phyloP scores from a whole-genome alignment of 1,139 yeast species.

The Spathaspora jeffriesii region DNA sequence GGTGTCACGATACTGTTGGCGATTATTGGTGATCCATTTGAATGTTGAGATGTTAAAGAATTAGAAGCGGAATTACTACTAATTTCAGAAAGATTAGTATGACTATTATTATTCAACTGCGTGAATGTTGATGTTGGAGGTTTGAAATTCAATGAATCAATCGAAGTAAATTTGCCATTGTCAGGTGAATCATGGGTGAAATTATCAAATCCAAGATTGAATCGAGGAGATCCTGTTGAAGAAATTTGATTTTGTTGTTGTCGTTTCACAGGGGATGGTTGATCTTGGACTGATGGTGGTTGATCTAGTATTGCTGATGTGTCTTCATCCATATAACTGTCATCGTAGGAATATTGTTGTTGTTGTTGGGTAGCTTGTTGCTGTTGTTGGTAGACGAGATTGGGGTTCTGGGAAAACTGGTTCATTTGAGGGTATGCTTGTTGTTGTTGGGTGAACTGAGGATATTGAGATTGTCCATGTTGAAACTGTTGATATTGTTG shows the following conservation, averaged over 20 bases:
- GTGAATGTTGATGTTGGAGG: constrained; percentile 43
- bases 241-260: constrained; percentile 12
- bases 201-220: constrained; percentile 3
- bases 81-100: constrained; percentile 39
- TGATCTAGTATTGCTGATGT: constrained; percentile 21
- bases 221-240: constrained; percentile 4
- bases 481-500: constrained; percentile 10
- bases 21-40: constrained; percentile 14
- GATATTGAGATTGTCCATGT: constrained; percentile 11
- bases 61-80: constrained; percentile 26
- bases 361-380: constrained; percentile 6
- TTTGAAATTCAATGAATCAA: constrained; percentile 38
- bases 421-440: constrained; percentile 6
- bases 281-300: constrained; percentile 14
- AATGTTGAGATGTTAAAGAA: constrained; percentile 25
- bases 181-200: constrained; percentile 13
- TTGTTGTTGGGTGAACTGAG: constrained; percentile 5
- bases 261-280: constrained; percentile 18
- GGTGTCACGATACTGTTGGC: constrained; percentile 7
- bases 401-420: constrained; percentile 3
- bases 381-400: constrained; percentile 6
- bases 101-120: constrained; percentile 42
- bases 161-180: constrained; percentile 27
- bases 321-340: constrained; percentile 46
- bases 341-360: constrained; percentile 20